Conservation (phyloP, 768 basidiomycete species). For the Rubroboletus satanas region DNA sequence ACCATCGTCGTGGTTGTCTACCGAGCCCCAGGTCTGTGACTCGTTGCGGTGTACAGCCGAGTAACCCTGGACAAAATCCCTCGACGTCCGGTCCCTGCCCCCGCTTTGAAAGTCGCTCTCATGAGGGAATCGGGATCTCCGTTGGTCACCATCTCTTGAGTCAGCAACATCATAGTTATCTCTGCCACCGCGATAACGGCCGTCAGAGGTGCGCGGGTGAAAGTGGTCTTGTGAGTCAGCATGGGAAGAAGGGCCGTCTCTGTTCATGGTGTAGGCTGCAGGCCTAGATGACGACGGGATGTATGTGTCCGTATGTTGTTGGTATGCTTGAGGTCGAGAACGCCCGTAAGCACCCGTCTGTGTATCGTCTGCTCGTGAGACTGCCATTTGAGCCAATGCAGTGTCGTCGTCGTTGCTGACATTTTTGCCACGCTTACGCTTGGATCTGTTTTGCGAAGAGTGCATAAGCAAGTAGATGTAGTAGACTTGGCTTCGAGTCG, state of each 20-base stretch:
- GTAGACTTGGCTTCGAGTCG: constrained; percentile 19
- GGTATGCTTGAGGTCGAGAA: constrained; percentile 41
- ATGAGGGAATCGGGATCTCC: constrained; percentile 40
- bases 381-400: constrained; percentile 33
- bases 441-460: constrained; percentile 38
- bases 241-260: constrained; percentile 52
- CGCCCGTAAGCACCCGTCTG: constrained; percentile 52
- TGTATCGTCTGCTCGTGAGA: constrained; percentile 49
- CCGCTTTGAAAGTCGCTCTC: constrained; percentile 40
- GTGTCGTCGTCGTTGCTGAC: constrained; percentile 48
- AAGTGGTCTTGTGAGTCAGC: constrained; percentile 41
- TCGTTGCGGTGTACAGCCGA: constrained; percentile 46
- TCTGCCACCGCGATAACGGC: constrained; percentile 49
- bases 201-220: constrained; percentile 40
- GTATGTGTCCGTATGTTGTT: constrained; percentile 42
- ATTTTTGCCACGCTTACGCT: constrained; percentile 51
- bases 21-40: constrained; percentile 40
- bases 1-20: constrained; percentile 40
- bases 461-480: constrained; percentile 33
- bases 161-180: constrained; percentile 45
- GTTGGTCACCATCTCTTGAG: constrained; percentile 44
- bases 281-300: constrained; percentile 44
- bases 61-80: constrained; percentile 44
- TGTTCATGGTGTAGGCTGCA: constrained; percentile 44
- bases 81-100: constrained; percentile 43